A percentile compares a stretch with the other conserved stretches of the same genome.
Evolutionary conservation across 169 alveolate genomes (phyloP).

Genomic region (Theileria sp.): DNA sequence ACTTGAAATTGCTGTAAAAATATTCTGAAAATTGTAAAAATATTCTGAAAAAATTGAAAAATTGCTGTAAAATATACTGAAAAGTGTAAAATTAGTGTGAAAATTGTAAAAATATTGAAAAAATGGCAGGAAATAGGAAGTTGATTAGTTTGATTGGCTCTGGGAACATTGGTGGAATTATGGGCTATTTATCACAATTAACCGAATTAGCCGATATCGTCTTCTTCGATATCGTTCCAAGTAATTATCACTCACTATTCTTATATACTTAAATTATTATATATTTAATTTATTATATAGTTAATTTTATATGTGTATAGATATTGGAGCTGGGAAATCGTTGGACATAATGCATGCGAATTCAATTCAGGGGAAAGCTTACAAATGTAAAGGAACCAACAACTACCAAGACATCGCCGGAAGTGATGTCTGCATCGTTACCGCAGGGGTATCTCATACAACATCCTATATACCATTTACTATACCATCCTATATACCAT

Average conservation of each 20-base stretch:
- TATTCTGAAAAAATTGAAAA: no score
- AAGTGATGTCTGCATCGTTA: constrained; percentile 80
- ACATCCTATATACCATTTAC: no score
- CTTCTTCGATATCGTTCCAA: constrained; percentile 76
- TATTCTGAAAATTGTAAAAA: no score
- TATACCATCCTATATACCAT: no score
- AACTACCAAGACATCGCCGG: constrained; percentile 70
- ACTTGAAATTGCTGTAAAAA: no score
- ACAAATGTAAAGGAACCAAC: constrained; percentile 71
- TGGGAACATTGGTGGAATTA: constrained; percentile 81
- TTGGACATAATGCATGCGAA: constrained; percentile 77
- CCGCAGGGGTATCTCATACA: constrained; percentile 73
- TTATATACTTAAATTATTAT: not conserved
- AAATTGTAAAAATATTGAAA: no score
- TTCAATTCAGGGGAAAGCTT: constrained; percentile 66
- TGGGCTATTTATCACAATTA: constrained; percentile 74
- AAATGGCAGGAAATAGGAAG: constrained; percentile 12
- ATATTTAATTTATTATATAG: not conserved
- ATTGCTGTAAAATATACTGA: no score
- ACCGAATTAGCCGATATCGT: constrained; percentile 79
- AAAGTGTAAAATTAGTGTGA: no score
- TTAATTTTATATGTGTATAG: constrained; percentile 12
- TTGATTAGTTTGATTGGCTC: constrained; percentile 78
- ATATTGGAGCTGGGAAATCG: constrained; percentile 72
- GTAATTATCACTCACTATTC: constrained; percentile 24